Percentiles rank a stretch among this genome's conserved stretches.
Evolutionary conservation across 2,329 filamentous ascomycete genomes (phyloP).

Genomic region (Mycosphaerella sp.): DNA sequence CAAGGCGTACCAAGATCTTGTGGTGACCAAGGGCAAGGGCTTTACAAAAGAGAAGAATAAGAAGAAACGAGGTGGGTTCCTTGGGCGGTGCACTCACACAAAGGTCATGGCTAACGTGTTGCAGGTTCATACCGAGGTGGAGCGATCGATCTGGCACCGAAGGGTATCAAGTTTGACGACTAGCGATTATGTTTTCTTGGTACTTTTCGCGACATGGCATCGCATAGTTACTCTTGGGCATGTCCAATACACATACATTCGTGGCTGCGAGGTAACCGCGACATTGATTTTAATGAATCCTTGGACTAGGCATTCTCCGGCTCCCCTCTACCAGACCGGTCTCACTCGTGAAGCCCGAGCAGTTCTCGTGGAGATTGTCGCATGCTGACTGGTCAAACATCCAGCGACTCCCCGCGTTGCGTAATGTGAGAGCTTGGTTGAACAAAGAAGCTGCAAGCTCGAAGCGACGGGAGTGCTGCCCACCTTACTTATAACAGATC

Average conservation of each 20-base stretch:
- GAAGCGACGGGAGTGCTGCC: too few species aligned
- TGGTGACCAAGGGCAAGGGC: constrained; percentile 87
- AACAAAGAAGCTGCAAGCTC: too few species aligned
- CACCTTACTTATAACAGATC: too few species aligned
- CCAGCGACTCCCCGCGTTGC: too few species aligned
- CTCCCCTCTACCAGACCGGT: too few species aligned
- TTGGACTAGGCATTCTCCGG: too few species aligned
- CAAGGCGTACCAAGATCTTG: constrained; percentile 78
- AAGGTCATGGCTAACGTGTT: constrained; percentile 21
- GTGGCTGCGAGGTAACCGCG: not conserved
- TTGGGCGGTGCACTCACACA: not conserved
- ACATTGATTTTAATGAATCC: not conserved
- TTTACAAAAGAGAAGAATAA: constrained; percentile 99
- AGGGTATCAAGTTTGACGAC: constrained; percentile 92
- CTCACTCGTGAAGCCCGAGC: too few species aligned
- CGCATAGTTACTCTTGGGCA: too few species aligned
- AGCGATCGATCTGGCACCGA: constrained; percentile 73
- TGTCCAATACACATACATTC: not conserved
- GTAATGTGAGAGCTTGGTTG: too few species aligned
- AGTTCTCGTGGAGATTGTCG: too few species aligned
- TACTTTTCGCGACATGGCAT: not conserved
- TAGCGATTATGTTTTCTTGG: constrained; percentile 33
- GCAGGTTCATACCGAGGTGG: constrained; percentile 85
- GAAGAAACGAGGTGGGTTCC: constrained; percentile 38
- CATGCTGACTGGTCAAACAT: too few species aligned